Percentiles rank a stretch among this genome's conserved stretches.
These are phyloP conservation scores for Leishmania turanica DNA, from an alignment of 208 protist species.

Conservation along the genomic window DNA sequence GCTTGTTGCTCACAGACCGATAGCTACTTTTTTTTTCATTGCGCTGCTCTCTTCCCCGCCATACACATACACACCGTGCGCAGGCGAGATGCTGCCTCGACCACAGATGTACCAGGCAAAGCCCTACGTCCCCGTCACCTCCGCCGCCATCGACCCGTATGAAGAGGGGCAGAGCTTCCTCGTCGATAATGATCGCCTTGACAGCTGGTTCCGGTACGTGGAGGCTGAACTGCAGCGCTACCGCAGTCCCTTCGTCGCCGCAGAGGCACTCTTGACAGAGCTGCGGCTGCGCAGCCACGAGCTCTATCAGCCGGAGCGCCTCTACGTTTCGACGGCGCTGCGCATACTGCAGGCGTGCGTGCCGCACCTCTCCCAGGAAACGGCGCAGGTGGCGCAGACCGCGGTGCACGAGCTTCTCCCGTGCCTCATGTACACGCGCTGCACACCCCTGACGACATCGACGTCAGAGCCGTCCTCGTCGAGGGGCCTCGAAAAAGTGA, in stretches of 20 bases:
- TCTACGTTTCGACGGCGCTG: constrained; percentile 76
- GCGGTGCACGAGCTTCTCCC: constrained; percentile 81
- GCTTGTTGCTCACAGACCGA: neutral
- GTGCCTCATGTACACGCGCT: constrained; percentile 76
- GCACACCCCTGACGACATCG: constrained; percentile 2
- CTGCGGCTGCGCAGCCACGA: constrained; percentile 46
- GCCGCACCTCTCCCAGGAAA: constrained; percentile 40
- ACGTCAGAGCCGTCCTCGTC: neutral
- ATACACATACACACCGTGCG: neutral
- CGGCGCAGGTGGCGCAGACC: constrained; percentile 51
- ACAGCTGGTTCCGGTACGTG: constrained; percentile 66
- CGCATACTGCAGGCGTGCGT: constrained; percentile 73
- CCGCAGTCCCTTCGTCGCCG: constrained; percentile 84
- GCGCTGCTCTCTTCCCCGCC: neutral
- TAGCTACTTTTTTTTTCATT: neutral
- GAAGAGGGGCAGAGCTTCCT: constrained; percentile 34
- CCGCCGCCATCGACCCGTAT: constrained; percentile 79
- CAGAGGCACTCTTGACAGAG: constrained; percentile 74
- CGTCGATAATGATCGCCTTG: constrained; percentile 47
- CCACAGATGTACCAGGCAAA: constrained; percentile 26
- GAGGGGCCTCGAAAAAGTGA: constrained; percentile 7
- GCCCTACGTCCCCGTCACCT: constrained; percentile 34
- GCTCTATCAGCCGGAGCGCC: constrained; percentile 45
- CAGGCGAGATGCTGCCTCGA: constrained; percentile 17
- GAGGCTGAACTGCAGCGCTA: constrained; percentile 58